Percentiles rank a stretch among this genome's conserved stretches.
These are phyloP conservation scores for Fraxinus nigra DNA, from an alignment of 305 asterid genomes.

Conservation along the genomic window DNA sequence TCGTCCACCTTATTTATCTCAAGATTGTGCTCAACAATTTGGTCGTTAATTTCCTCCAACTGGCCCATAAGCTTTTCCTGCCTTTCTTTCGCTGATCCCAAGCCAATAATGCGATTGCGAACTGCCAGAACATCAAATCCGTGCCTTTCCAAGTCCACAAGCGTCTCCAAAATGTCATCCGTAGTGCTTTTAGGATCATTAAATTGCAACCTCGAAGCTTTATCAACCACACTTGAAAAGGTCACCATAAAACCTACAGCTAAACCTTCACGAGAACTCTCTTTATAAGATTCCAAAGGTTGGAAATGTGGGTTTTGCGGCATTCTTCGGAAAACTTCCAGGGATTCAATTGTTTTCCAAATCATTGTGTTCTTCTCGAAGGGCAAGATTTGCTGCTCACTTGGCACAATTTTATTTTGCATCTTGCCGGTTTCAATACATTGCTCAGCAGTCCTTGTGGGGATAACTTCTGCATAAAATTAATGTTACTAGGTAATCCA, in stretches of 20 bases:
- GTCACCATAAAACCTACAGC: constrained; percentile 80
- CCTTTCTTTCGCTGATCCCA: constrained; percentile 35
- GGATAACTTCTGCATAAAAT: constrained; percentile 37
- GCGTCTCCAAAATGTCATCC: constrained; percentile 54
- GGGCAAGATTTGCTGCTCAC: constrained; percentile 48
- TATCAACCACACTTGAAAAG: constrained; percentile 54
- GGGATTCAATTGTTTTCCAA: constrained; percentile 70
- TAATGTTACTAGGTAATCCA: constrained; percentile 4
- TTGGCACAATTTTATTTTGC: constrained; percentile 15
- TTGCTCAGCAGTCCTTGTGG: constrained; percentile 33
- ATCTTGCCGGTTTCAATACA: constrained; percentile 30
- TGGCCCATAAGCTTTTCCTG: constrained; percentile 34
- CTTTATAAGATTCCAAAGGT: constrained; percentile 50
- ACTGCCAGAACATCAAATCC: constrained; percentile 57
- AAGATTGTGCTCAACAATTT: constrained; percentile 25
- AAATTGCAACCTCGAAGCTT: constrained; percentile 38
- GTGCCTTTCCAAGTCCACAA: constrained; percentile 54
- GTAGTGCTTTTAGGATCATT: constrained; percentile 40
- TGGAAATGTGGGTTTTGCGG: constrained; percentile 83
- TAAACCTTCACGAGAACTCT: constrained; percentile 67
- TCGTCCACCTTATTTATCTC: constrained; percentile 33
- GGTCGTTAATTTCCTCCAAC: constrained; percentile 23
- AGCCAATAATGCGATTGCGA: constrained; percentile 31
- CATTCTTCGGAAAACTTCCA: constrained; percentile 60
- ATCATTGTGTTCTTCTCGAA: constrained; percentile 53